Conservation (phyloP, 208 protist genomes). For the Crithidia bombi region DNA sequence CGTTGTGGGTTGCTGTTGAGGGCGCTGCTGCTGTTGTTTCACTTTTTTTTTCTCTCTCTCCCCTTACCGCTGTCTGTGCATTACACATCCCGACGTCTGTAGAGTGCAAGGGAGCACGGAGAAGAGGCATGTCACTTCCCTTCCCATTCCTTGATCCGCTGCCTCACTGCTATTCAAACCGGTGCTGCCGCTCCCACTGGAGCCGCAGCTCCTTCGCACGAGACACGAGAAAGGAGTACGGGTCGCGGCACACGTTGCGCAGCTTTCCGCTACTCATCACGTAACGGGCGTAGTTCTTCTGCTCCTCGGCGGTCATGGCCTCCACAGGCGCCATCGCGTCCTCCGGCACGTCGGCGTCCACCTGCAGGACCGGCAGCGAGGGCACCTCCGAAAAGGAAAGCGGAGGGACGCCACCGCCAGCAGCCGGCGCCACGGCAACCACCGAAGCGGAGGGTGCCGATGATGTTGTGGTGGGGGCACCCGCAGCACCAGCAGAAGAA, state of each 20-base stretch:
- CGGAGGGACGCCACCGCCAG: constrained; percentile 17
- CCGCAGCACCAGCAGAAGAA: not conserved
- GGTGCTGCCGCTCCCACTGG: constrained; percentile 35
- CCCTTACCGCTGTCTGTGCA: no score
- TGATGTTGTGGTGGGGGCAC: no score
- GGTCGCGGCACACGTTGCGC: constrained; percentile 76
- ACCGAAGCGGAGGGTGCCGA: no score
- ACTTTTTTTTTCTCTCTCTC: no score
- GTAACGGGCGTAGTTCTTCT: constrained; percentile 55
- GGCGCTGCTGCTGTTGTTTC: no score
- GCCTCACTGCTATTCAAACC: constrained; percentile 11
- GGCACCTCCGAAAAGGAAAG: constrained; percentile 23
- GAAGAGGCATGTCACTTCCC: not conserved
- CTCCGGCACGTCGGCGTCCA: constrained; percentile 15
- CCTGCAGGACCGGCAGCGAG: constrained; percentile 29
- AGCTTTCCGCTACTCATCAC: constrained; percentile 83
- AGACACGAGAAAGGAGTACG: constrained; percentile 67
- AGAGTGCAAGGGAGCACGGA: no score
- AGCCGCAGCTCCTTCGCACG: constrained; percentile 46
- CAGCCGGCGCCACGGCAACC: not conserved
- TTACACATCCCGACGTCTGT: no score
- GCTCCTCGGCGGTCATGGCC: constrained; percentile 47
- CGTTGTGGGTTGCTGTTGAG: no score
- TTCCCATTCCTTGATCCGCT: not conserved
- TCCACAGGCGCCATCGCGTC: constrained; percentile 8